phyloP scores from a whole-genome alignment of 148 eudicot genomes.

The Dysphania ambrosioides region DNA sequence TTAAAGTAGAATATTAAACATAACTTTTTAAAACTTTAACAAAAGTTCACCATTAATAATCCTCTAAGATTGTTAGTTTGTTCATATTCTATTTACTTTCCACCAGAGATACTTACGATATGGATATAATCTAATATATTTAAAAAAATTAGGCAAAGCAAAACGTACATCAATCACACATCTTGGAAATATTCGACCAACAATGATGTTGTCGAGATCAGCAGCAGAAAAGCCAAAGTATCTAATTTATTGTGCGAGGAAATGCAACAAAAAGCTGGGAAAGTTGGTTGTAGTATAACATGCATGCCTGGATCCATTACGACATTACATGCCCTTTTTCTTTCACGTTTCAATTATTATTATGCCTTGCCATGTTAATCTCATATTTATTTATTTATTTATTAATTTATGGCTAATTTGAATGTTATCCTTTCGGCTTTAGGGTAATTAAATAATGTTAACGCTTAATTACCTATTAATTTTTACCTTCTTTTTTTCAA shows the following conservation, averaged over 20 bases:
- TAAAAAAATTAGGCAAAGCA: no score
- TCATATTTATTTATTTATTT: not conserved
- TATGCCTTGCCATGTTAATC: not conserved
- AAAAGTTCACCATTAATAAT: no score
- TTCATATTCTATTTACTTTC: no score
- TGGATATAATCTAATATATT: no score
- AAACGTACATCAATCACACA: no score
- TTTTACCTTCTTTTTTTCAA: no score
- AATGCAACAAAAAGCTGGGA: not conserved
- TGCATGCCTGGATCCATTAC: slow-evolving; percentile 24
- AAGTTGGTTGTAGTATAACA: not conserved
- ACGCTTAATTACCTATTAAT: not conserved
- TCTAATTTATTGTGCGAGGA: not conserved
- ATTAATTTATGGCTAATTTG: not conserved
- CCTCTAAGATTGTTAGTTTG: no score
- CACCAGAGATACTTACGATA: no score
- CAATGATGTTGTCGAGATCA: slow-evolving; percentile 17
- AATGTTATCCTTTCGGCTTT: not conserved
- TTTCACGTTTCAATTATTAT: slow-evolving; percentile 24
- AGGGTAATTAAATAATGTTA: not conserved
- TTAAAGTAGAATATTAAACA: no score
- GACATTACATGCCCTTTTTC: not conserved
- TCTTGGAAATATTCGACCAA: not conserved
- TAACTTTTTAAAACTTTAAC: no score
- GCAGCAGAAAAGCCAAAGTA: slow-evolving; percentile 19